Evolutionary conservation across 139 green algal genomes (phyloP).

Genomic region (Nannochloris sp.): DNA sequence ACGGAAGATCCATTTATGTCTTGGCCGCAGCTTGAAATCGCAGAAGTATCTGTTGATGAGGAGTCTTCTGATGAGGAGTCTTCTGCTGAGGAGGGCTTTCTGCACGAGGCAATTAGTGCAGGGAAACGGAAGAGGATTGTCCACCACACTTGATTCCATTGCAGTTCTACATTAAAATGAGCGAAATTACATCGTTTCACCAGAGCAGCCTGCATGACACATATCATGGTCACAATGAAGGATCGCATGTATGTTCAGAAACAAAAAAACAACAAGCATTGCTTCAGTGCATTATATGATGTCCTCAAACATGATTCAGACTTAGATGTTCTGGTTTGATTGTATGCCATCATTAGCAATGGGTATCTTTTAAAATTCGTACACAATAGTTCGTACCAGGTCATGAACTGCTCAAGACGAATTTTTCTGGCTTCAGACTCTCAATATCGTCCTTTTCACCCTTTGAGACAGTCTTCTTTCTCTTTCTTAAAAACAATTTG

Average conservation of each 20-base stretch:
- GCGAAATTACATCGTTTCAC: no score
- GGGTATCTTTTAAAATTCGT: not conserved
- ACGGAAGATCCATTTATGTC: conserved; percentile 5
- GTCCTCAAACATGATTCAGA: conserved; percentile 6
- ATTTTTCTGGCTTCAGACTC: conserved; percentile 24
- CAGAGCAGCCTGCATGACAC: no score
- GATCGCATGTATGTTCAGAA: no score
- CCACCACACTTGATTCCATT: no score
- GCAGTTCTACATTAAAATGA: no score
- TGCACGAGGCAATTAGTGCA: no score
- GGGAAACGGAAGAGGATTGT: no score
- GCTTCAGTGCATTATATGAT: not conserved
- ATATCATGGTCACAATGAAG: no score
- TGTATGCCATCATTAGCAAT: not conserved
- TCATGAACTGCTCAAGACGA: not conserved
- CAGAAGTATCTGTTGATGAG: conserved; percentile 11
- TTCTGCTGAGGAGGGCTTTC: no score
- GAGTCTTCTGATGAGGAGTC: conserved; percentile 1
- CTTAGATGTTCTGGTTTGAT: conserved; percentile 21
- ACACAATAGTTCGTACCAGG: not conserved
- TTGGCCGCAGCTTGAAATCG: conserved; percentile 20
- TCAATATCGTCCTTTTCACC: conserved; percentile 1
- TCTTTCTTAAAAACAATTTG: conserved; percentile 22
- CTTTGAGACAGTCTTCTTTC: conserved; percentile 9
- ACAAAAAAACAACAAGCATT: not conserved